phyloP scores from a whole-genome alignment of 2,329 filamentous ascomycete species.

The Bipolaris sorokiniana region DNA sequence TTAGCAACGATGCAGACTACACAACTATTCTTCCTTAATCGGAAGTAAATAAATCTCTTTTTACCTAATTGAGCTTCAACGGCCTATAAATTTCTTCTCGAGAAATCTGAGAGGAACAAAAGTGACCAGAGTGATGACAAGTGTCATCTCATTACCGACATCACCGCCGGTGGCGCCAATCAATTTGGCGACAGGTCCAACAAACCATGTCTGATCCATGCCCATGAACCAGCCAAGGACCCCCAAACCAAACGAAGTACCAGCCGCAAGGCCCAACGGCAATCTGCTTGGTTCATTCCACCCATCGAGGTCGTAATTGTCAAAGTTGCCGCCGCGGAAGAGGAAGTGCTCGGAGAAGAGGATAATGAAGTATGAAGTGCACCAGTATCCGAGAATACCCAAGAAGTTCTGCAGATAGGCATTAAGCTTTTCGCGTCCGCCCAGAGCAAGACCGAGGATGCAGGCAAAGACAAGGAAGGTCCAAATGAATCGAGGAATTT shows the following conservation, averaged over 20 bases:
- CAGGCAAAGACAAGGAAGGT: slow-evolving; percentile 53
- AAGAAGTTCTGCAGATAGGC: slow-evolving; percentile 56
- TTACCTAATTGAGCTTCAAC: background rate
- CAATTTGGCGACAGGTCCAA: slow-evolving; percentile 48
- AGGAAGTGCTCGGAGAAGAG: slow-evolving; percentile 55
- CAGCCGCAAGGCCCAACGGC: slow-evolving; percentile 52
- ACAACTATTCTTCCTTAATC: too few relatives aligned
- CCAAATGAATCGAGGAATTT: slow-evolving; percentile 60
- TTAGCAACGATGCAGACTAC: too few relatives aligned
- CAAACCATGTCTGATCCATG: slow-evolving; percentile 65
- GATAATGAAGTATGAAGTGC: slow-evolving; percentile 54
- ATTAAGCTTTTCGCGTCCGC: slow-evolving; percentile 51
- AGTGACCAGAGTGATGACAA: slow-evolving; percentile 31
- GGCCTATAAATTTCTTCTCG: slow-evolving; percentile 35
- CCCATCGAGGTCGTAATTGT: slow-evolving; percentile 53
- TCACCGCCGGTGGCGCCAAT: slow-evolving; percentile 37
- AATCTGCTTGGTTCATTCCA: slow-evolving; percentile 54
- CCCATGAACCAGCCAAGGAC: slow-evolving; percentile 59
- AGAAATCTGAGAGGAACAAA: slow-evolving; percentile 36
- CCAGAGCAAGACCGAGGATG: slow-evolving; percentile 53
- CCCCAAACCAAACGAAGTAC: slow-evolving; percentile 48
- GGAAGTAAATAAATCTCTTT: too few relatives aligned
- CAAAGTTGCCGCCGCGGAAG: slow-evolving; percentile 58
- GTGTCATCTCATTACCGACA: slow-evolving; percentile 40
- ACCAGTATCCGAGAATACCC: slow-evolving; percentile 56